Base-by-base conservation (phyloP, 2,329 filamentous ascomycete species). In the Penicillium italicum region DNA sequence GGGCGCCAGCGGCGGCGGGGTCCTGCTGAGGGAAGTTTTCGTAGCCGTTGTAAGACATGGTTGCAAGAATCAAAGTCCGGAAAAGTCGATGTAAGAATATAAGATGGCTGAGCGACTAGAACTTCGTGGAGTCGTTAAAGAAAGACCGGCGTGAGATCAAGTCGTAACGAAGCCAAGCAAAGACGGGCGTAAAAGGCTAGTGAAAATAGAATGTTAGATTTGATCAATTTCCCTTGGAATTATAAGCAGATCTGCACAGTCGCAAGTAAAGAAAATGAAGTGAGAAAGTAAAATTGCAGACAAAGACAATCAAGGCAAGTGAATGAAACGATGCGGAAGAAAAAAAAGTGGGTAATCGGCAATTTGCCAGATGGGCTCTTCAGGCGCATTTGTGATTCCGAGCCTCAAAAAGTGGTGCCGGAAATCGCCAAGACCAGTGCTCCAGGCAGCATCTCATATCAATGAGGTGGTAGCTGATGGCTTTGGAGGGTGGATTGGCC, bases 11-110 rank as follows among this genome's bases (percentile, higher is more conserved):
- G 58, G 75, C 72, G 53, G 75, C 76, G 56, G 77, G 79, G 59
- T 80, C 77, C 72, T 85, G 84, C 71, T 82, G 81, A 69, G 82
- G 82, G 73, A 83, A 85, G 62, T 80, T 78, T 67, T 87, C 84
- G 74, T 84, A 85, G 73, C 84, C 84, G 60, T 83, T 81, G 77
- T 85, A 87, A 71, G 83, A 85, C 85, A 88, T 88, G 63, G 81
- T 72, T 59, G 61, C 58, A 55, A 62, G 62, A 52, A 60, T 60
- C 56, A 65, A 63, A 60, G 50, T 60, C 43, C 57, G 62, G 57
- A 33, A 57, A 57, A 62, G 58, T 60, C 58, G 61, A 66, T 50
- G 61, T 64, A 66, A 66, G 53, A 53, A 67, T 64, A 65, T 61
- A 69, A 67, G 69, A 66, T 65, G 66, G 64, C 65, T 67, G 69